Conservation (phyloP, 176 grass and related monocot species). For the Miscanthus lutarioriparius region DNA sequence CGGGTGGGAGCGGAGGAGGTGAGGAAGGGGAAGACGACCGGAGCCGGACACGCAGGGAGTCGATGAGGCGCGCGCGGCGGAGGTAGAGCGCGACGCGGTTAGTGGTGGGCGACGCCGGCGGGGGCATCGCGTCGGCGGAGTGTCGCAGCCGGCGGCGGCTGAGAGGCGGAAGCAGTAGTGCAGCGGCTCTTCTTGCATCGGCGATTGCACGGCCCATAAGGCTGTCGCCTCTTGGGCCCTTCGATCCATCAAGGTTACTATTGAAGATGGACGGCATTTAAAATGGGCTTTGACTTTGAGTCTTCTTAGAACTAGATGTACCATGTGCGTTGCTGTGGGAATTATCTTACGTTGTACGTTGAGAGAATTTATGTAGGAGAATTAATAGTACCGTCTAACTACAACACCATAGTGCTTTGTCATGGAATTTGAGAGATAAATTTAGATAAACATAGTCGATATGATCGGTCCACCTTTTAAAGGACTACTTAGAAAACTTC, state of each 20-base stretch:
- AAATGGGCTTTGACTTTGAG: too few species aligned
- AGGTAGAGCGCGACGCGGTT: conserved; percentile 56
- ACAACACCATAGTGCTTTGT: too few species aligned
- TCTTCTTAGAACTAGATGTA: too few species aligned
- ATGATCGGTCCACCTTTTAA: too few species aligned
- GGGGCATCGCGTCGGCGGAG: conserved; percentile 26
- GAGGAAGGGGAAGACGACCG: conserved; percentile 3
- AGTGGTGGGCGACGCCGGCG: not conserved
- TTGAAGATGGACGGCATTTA: too few species aligned
- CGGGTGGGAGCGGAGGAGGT: not conserved
- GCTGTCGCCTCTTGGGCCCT: not conserved
- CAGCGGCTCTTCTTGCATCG: not conserved
- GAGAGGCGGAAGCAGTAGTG: not conserved
- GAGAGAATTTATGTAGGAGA: too few species aligned
- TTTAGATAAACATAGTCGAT: too few species aligned
- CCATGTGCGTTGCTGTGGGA: too few species aligned
- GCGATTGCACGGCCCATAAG: not conserved
- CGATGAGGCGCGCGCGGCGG: conserved; percentile 61
- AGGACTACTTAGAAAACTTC: too few species aligned
- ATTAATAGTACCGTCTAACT: too few species aligned
- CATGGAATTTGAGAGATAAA: too few species aligned
- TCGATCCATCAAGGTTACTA: not conserved
- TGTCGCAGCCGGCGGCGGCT: not conserved
- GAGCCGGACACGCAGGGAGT: conserved; percentile 47
- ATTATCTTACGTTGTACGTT: too few species aligned